Evolutionary conservation across 306 rosid species (phyloP), one percentile per base, ranked within the genome.

Genomic region (Prinsepia uniflora): DNA sequence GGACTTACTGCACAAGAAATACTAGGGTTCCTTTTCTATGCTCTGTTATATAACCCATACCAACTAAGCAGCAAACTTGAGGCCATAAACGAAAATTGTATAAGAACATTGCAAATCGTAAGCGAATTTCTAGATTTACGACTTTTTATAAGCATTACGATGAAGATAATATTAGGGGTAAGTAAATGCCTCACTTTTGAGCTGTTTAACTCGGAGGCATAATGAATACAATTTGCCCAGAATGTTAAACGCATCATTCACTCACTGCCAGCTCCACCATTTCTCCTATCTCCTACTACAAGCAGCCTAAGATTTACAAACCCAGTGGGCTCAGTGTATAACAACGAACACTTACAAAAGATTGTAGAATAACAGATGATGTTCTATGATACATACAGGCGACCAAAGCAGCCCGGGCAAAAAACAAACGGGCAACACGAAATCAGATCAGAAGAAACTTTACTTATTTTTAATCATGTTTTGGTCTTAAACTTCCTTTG

Each of bases 401-500:
- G 49, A 72, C 68, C 82, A 74, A 75, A 65, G 65, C 72, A 79
- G 88, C 96, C 92, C 90, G 7, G 79, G 78, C 67, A 79, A 89
- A 89, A 85, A 88, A 83, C 76, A 84, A 69, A 72, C 50, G 96
- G 89, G 88, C 94, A 81, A 76, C 78, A 79, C 77, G 79, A 84
- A 57, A 68, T 74, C 74, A 54, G 79, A 75, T 83, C 68, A 77
- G 70, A 64, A 42, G 70, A 76, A 70, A 65, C 22, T 53, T 53
- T 8, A 17, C n/a, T 17, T n/a, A n/a, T 0, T 22, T 2, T 3
- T 54, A 62, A 63, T 88, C 85, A 88, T 43, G 92, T 79, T 82
- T 91, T 91, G 73, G 80, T 83, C 81, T 87, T 91, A 67, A 89
- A 86, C 81, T 88, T 91, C 79, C 97, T 87, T 45, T 91, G 97